Conservation (phyloP, 1,284 basidiomycete genomes). For the Ceratobasidium sp. region DNA sequence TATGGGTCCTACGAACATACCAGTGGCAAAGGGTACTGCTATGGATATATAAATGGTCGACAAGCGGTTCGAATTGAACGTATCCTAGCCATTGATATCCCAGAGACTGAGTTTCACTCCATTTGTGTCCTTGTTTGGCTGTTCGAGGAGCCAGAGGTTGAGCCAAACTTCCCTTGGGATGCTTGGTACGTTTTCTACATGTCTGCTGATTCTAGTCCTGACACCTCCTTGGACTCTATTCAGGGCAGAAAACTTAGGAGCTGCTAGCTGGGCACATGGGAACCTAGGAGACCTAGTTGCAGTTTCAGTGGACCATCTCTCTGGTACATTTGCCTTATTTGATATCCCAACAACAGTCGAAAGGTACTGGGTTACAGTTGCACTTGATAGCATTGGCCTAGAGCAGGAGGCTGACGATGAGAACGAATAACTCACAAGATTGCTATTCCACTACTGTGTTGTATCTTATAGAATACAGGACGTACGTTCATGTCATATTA, state of each 20-base stretch:
- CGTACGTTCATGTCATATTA: too few relatives aligned
- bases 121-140: background rate
- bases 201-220: background rate
- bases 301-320: background rate
- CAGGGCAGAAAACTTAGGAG: background rate
- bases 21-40: conserved; percentile 23
- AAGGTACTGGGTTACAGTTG: conserved; percentile 24
- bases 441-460: too few relatives aligned
- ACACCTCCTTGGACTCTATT: background rate
- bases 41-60: conserved; percentile 20
- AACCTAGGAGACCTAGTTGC: background rate
- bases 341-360: background rate
- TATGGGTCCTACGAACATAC: conserved; percentile 23
- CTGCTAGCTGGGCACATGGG: background rate
- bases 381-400: too few relatives aligned
- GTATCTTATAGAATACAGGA: too few relatives aligned
- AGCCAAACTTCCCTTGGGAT: conserved; percentile 10
- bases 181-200: background rate
- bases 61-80: conserved; percentile 18
- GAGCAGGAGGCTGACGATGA: background rate
- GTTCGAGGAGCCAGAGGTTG: background rate
- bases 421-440: too few relatives aligned
- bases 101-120: background rate
- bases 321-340: conserved; percentile 16
- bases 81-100: conserved; percentile 5